Base-by-base conservation (phyloP, 139 green algal genomes). In the Astrephomene gubernaculifera region DNA sequence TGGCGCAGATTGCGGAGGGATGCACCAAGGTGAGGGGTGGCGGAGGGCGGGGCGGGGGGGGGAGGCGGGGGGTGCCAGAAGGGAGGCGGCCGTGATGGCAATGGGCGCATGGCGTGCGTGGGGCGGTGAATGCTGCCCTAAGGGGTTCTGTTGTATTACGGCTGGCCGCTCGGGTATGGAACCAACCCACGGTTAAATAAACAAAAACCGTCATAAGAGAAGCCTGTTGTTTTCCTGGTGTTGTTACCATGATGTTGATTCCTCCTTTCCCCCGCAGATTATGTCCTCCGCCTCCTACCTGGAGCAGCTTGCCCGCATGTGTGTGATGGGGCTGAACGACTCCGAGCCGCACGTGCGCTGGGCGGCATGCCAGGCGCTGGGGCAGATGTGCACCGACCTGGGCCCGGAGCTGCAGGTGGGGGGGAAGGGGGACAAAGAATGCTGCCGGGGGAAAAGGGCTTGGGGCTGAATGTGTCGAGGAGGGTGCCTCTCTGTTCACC, bases 351-450 rank as follows among this genome's bases (percentile, higher is more conserved):
- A 94, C 71, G 97, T 99, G 74, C 93, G 97, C 35, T 99, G 98
- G 98, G 95, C 97, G 9, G 93, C 96, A 0, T 98, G 98, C 89
- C 97, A 99, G 89, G 96, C 97, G 17, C 86, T 99, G 38, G 98
- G 98, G 6, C 97, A 99, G 93, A 94, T 99, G 92, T 99, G 96
- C 92, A 99, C 96, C 1, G 98, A 99, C 92, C 92, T 99, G 78
- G 96, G 95, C 0, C 97, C 97, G 8, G 94, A 98, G 65, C 86
- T 99, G n/a, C 97, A 99, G 91, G 74, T 83, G 73, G 38, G 74
- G 1, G 17, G 71, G 31, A 1, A 33, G 31, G 63, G n/a, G 63
- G n/a, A 9, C 21, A 10, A 9, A 71, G n/a, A 31, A 22, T 35
- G 25, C 21, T 31, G 25, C 60, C 21, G 25, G 60, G 60, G 60